Base-by-base conservation (phyloP, 2,329 filamentous ascomycete species). In the Lachnellula cervina region DNA sequence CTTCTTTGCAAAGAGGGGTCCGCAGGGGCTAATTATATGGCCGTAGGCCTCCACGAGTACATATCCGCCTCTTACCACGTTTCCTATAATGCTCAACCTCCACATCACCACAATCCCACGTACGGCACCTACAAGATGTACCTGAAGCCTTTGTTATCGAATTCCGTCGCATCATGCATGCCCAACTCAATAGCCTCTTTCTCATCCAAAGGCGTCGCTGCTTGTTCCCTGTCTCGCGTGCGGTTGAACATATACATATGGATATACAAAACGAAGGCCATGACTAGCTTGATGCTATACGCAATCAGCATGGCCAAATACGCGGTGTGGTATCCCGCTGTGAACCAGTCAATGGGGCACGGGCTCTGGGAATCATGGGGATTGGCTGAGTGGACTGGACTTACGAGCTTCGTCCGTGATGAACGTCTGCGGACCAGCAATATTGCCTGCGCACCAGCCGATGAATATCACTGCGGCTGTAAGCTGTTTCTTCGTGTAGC, bases 211-310 rank as follows among this genome's bases (percentile, higher is more conserved):
- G 50, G 45, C 28, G 25, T 43, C 3, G n/a, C 38, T 14, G 44
- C 57, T 13, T 70, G 74, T 48, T 77, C 75, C 1, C 74, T 65
- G 63, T 83, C 79, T n/a, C 80, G 70, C 59, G 75, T 76, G 67
- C 77, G 78, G 66, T 82, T 82, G 34, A 74, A 74, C 4, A 70
- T 64, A 59, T 71, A 79, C 79, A 81, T 81, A 61, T 81, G 81
- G 1, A 75, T 52, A 59, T 79, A 81, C 38, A 62, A 55, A 46
- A 59, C 52, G 6, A 59, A 46, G 1, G 81, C 77, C 56, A 74
- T 72, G 1, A 69, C 49, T 0, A 80, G 68, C 67, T 82, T 81
- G 9, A 80, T 70, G 5, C 71, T 69, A 60, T 82, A 82, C 2
- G 54, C 57, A 45, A 52, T 49, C 17, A 57, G 23, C 57, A 59